phyloP scores from a whole-genome alignment of 2,329 filamentous ascomycete species.

The Pseudogymnoascus sp. region DNA sequence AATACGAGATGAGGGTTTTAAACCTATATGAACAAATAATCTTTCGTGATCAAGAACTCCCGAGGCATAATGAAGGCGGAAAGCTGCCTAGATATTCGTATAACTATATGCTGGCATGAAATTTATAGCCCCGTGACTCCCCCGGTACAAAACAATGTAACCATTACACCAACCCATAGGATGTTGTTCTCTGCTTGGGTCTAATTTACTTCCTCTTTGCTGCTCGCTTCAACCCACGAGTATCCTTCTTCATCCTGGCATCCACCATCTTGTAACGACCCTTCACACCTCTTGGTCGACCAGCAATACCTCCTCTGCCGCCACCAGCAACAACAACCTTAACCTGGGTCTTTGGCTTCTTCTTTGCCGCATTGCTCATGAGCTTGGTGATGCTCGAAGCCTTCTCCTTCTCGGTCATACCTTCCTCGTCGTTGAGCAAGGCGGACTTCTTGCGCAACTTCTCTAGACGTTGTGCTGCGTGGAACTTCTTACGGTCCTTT shows the following conservation, averaged over 20 bases:
- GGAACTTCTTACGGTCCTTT: conserved; percentile 94
- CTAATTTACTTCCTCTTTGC: conserved; percentile 60
- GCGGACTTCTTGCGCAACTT: conserved; percentile 98
- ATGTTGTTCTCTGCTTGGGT: not conserved
- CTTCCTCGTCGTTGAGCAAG: conserved; percentile 78
- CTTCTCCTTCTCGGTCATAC: conserved; percentile 94
- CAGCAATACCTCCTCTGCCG: conserved; percentile 75
- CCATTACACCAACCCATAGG: not conserved
- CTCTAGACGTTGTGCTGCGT: conserved; percentile 82
- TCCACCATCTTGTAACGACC: conserved; percentile 98
- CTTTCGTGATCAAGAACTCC: not conserved
- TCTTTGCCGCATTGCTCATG: conserved; percentile 73
- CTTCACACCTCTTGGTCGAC: conserved; percentile 85
- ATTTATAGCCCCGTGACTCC: not conserved
- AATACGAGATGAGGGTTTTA: no score
- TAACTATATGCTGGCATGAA: not conserved
- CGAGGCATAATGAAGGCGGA: not conserved
- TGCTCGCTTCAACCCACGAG: conserved; percentile 74
- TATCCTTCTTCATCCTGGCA: conserved; percentile 91
- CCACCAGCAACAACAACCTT: conserved; percentile 86
- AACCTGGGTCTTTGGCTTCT: conserved; percentile 76
- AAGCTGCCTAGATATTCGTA: not conserved
- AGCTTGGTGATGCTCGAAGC: conserved; percentile 74
- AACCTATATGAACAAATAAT: not conserved
- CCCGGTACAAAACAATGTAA: not conserved